Conservation (phyloP, 2,329 filamentous ascomycete species). For the Exserohilum turcica region DNA sequence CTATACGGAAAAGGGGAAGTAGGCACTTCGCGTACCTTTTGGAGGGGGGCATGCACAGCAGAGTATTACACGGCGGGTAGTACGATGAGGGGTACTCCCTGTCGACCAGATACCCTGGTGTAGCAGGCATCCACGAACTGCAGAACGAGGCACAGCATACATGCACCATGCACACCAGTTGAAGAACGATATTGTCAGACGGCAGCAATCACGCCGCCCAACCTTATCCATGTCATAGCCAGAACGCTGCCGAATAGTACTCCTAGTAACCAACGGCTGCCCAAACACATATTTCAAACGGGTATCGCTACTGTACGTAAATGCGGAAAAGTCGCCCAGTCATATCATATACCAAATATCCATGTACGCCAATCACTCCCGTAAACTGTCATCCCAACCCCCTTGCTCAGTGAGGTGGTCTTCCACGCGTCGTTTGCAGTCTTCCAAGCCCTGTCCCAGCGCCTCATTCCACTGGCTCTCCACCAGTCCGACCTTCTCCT, state of each 20-base stretch:
- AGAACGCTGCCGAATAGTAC: slow-evolving; percentile 9
- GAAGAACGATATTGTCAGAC: not conserved
- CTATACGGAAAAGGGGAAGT: not conserved
- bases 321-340: slow-evolving; percentile 28
- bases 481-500: slow-evolving; percentile 89
- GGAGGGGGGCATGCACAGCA: not conserved
- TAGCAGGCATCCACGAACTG: not conserved
- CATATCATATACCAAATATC: slow-evolving; percentile 13
- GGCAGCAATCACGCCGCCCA: slow-evolving; percentile 6
- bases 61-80: not conserved
- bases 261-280: slow-evolving; percentile 9
- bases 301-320: slow-evolving; percentile 42
- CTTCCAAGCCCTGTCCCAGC: slow-evolving; percentile 75
- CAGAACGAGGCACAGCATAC: slow-evolving; percentile 4
- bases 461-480: slow-evolving; percentile 90
- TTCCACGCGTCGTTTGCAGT: slow-evolving; percentile 74
- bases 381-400: slow-evolving; percentile 79
- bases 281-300: slow-evolving; percentile 29
- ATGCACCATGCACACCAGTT: slow-evolving; percentile 1
- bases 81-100: not conserved
- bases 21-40: not conserved
- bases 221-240: slow-evolving; percentile 8
- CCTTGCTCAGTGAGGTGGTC: slow-evolving; percentile 74
- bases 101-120: not conserved
- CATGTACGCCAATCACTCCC: slow-evolving; percentile 39